Percentiles rank a stretch among this genome's conserved stretches.
Conservation (phyloP, 371 early-diverging fungal genomes). For the Rhizopus arrhizus region DNA sequence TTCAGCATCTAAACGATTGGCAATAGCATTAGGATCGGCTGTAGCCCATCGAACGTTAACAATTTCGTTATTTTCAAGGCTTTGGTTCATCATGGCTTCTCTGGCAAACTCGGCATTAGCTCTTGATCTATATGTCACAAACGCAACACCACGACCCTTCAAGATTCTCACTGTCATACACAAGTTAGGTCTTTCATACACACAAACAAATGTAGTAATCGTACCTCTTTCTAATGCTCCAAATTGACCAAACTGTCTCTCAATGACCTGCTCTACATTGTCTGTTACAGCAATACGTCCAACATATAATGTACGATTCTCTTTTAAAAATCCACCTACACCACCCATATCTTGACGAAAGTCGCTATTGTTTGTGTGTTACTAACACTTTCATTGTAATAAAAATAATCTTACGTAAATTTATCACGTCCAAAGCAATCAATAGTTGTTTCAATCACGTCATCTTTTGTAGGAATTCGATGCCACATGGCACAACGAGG, state of each 20-base stretch:
- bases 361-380: constrained; percentile 41
- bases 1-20: constrained; percentile 45
- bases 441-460: constrained; percentile 65
- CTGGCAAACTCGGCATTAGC: constrained; percentile 85
- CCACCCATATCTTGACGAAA: constrained; percentile 89
- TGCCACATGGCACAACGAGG: constrained; percentile 76
- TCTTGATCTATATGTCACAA: constrained; percentile 74
- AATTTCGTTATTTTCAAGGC: constrained; percentile 68
- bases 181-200: neutral
- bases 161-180: constrained; percentile 56
- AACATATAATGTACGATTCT: constrained; percentile 77
- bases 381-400: neutral
- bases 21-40: constrained; percentile 77
- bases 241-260: constrained; percentile 77
- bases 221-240: constrained; percentile 76
- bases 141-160: constrained; percentile 73
- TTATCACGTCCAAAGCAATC: constrained; percentile 87
- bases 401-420: constrained; percentile 40
- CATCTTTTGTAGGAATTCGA: constrained; percentile 70
- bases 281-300: constrained; percentile 67
- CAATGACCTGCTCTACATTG: constrained; percentile 63
- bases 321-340: constrained; percentile 80
- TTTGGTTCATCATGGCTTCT: constrained; percentile 88
- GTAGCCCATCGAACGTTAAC: constrained; percentile 78
- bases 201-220: neutral